Base-by-base conservation (phyloP, 1,284 basidiomycete species). In the Vanrija sp. region DNA sequence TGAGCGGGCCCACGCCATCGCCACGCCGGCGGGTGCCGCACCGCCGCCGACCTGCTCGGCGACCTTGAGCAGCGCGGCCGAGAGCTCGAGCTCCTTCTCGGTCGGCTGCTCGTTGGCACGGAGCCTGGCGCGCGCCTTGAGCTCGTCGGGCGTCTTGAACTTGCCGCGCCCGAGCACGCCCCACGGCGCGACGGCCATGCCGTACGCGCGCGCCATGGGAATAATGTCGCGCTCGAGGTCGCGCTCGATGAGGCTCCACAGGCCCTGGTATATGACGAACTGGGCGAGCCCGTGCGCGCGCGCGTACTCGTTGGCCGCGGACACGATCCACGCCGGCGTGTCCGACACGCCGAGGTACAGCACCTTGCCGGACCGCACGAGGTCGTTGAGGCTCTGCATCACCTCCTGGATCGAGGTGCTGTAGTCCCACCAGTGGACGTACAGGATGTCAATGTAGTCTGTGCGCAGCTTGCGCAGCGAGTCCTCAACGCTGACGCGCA, bases 221-320 rank as follows among this genome's bases (percentile, higher is more conserved):
- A 86, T 78, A 60, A 85, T 81, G n/a, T 85, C 83, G 14, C 82
- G 76, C 72, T 85, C 83, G 52, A 84, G 74, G 55, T 81, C 81
- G 46, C 83, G 55, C 6, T 42, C 43, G 3, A 44, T 51, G 47
- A 83, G 73, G 61, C 78, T 82, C 80, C 81, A 85, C 12, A 65
- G 61, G 25, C 83, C 84, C 67, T 85, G 83, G 53, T 83, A 85
- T 53, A 85, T 73, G 43, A 80, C 78, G 59, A 85, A 85, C 7
- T 79, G 82, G 1, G 81, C 78, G 68, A 80, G 75, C 7, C 77
- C 79, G 47, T 79, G 72, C 26, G 75, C 72, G 67, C 54, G 46
- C 16, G 83, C 83, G 58, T 83, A 84, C 49, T 77, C 76, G 67
- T 84, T 84, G 25, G 80, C 81, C 7, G 76, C 75, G 12, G 79